phyloP scores from a whole-genome alignment of 331 rosid genomes.

The Quercus phellos region DNA sequence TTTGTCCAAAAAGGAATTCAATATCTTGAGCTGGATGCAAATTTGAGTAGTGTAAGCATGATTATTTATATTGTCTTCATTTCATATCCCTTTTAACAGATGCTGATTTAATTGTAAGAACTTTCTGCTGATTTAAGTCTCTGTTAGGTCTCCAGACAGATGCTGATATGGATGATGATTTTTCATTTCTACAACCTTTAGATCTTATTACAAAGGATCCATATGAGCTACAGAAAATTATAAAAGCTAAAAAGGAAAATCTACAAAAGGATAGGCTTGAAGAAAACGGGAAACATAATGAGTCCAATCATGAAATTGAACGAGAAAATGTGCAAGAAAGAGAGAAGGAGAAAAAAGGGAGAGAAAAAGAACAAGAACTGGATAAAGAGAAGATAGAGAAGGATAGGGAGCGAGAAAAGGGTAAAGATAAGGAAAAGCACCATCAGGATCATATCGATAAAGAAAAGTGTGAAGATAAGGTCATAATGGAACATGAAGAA shows the following conservation, averaged over 20 bases:
- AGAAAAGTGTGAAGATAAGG: constrained; percentile 24
- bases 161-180: constrained; percentile 11
- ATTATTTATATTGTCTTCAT: background rate
- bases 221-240: background rate
- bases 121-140: background rate
- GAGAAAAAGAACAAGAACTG: constrained; percentile 1
- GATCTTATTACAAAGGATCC: constrained; percentile 10
- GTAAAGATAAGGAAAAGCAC: constrained; percentile 11
- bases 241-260: constrained; percentile 5
- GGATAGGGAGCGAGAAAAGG: constrained; percentile 19
- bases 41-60: constrained; percentile 22
- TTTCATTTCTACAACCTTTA: constrained; percentile 14
- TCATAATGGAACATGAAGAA: constrained; percentile 22
- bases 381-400: constrained; percentile 9
- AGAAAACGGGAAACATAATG: background rate
- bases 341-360: constrained; percentile 4
- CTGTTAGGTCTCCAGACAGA: background rate
- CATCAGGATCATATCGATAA: constrained; percentile 6
- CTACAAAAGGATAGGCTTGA: background rate
- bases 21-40: constrained; percentile 45
- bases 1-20: constrained; percentile 54
- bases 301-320: background rate
- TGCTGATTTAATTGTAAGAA: background rate
- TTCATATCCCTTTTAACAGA: background rate
- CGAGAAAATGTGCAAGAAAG: background rate